These are phyloP conservation scores for Phascolomyces articulosus DNA, from an alignment of 371 early-diverging fungal species.

Conservation along the genomic window DNA sequence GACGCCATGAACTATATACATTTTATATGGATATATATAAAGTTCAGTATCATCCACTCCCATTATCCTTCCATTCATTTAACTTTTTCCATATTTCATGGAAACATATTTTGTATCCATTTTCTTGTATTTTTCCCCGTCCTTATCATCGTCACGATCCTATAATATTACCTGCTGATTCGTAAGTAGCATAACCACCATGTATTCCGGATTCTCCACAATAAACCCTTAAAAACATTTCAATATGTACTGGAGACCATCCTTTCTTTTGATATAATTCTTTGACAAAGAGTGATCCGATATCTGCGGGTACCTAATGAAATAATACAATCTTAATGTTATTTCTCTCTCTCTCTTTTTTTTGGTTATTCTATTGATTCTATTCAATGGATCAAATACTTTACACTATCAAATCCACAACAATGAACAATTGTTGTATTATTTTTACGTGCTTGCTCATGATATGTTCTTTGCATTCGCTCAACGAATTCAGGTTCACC, in stretches of 20 bases:
- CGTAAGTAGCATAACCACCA: slow-evolving; percentile 63
- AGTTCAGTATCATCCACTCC: too few species aligned
- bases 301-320: slow-evolving; percentile 57
- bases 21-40: too few species aligned
- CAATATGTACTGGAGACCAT: slow-evolving; percentile 56
- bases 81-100: background rate
- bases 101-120: background rate
- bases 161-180: slow-evolving; percentile 56
- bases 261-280: slow-evolving; percentile 41
- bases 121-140: background rate
- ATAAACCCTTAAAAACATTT: slow-evolving; percentile 64
- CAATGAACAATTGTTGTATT: slow-evolving; percentile 76
- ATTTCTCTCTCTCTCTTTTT: too few species aligned
- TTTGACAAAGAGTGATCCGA: slow-evolving; percentile 64
- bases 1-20: slow-evolving; percentile 57
- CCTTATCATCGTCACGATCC: too few species aligned
- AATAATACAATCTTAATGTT: too few species aligned
- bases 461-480: slow-evolving; percentile 70
- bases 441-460: slow-evolving; percentile 69
- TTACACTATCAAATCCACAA: slow-evolving; percentile 92
- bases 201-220: slow-evolving; percentile 56
- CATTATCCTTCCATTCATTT: too few species aligned
- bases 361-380: too few species aligned
- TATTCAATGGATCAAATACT: too few species aligned
- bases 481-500: slow-evolving; percentile 82